Conservation (phyloP, 108 stramenopile species). For the Nitzschia palea region DNA sequence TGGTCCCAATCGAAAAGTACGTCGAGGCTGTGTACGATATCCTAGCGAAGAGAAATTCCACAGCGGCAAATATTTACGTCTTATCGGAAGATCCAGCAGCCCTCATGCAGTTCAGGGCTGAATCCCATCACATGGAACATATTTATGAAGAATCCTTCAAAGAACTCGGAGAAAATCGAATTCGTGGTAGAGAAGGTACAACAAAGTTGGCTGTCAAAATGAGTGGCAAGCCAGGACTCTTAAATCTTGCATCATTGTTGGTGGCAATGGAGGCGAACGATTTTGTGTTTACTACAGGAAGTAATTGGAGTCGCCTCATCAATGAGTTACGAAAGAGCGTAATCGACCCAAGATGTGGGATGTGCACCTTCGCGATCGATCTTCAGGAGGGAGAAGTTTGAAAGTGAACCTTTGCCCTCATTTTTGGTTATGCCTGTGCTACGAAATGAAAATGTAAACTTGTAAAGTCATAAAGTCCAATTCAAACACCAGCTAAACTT, state of each 20-base stretch:
- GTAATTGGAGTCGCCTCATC: conserved; percentile 65
- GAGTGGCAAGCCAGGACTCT: conserved; percentile 37
- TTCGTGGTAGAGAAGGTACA: conserved; percentile 14
- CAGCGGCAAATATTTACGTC: conserved; percentile 35
- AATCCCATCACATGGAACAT: conserved; percentile 34
- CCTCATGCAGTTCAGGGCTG: conserved; percentile 25
- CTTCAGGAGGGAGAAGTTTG: too few relatives aligned
- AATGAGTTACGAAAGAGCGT: conserved; percentile 49
- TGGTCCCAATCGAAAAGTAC: conserved; percentile 38
- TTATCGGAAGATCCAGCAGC: conserved; percentile 56
- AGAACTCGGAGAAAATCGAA: conserved; percentile 18
- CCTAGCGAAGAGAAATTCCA: conserved; percentile 3
- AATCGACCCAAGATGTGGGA: conserved; percentile 42
- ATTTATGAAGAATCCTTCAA: conserved; percentile 39
- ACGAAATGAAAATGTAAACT: too few relatives aligned
- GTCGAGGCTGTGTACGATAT: conserved; percentile 36
- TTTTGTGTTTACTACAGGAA: conserved; percentile 53
- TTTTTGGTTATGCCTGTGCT: too few relatives aligned
- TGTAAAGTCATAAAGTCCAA: too few relatives aligned
- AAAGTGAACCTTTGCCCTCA: too few relatives aligned
- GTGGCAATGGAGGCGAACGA: conserved; percentile 61
- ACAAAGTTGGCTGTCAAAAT: conserved; percentile 12
- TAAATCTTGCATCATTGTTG: conserved; percentile 50
- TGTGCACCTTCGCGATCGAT: conserved; percentile 44
- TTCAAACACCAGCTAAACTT: too few relatives aligned